A percentile compares a stretch with the other conserved stretches of the same genome.
These are phyloP conservation scores for Oemleria cerasiformis DNA, from an alignment of 306 rosid species.

Conservation along the genomic window DNA sequence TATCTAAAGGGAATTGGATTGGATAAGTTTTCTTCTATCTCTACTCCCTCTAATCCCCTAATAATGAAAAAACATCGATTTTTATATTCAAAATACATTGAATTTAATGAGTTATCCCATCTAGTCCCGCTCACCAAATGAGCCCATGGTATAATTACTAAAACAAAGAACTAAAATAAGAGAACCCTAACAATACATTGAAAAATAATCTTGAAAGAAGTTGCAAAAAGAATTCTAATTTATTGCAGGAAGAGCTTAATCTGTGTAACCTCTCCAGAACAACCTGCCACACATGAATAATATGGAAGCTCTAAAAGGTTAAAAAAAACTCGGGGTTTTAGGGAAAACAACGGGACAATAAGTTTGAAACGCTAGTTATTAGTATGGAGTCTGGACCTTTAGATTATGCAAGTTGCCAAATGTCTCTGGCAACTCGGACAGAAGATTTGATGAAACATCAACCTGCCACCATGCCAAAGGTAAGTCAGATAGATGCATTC, in stretches of 20 bases:
- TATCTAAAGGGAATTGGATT: too few relatives aligned
- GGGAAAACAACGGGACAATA: background rate
- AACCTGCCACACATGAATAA: too few relatives aligned
- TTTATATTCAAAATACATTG: too few relatives aligned
- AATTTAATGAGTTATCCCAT: too few relatives aligned
- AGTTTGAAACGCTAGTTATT: background rate
- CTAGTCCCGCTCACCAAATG: too few relatives aligned
- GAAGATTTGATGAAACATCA: conserved; percentile 79
- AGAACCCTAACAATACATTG: background rate
- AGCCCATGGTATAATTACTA: too few relatives aligned
- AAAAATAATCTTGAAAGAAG: background rate
- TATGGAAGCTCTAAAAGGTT: too few relatives aligned
- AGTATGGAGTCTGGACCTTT: conserved; percentile 47
- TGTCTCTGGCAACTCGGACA: conserved; percentile 73
- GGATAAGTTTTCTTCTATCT: too few relatives aligned
- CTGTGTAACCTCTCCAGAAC: background rate
- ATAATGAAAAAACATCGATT: too few relatives aligned
- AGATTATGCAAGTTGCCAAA: conserved; percentile 56
- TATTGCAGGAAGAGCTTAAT: background rate
- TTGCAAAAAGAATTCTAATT: background rate
- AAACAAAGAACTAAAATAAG: background rate
- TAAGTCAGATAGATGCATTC: background rate
- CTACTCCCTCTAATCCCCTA: too few relatives aligned
- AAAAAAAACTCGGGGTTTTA: background rate
- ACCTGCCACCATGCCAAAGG: conserved; percentile 38